Evolutionary conservation across 495 filamentous ascomycete genomes (phyloP), one percentile per base, ranked within the genome.

Genomic region (Bryoglossum gracile): DNA sequence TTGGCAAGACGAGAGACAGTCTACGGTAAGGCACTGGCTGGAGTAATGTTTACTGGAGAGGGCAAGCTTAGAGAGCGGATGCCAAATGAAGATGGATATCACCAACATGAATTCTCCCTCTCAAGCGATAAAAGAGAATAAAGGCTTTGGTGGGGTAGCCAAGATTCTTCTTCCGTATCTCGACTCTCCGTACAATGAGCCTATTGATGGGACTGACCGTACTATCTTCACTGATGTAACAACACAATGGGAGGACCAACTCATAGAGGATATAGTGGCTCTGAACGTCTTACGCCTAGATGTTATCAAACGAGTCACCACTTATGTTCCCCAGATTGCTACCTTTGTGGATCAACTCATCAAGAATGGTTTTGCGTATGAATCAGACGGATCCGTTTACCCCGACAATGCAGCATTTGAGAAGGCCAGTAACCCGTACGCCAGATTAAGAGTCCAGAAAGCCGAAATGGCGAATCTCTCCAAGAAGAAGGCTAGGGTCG

Each of bases 61-160:
- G 75, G 74, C 14, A 72, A 70, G 43, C 69, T 78, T 19, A 67
- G 79, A 6, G 87, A 94, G 74, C 76, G 37, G 80, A 84, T 48
- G 84, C 94, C 2, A 97, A 96, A 66, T 87, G 43, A 95, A 94
- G 61, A 95, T 95, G 89, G 89, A 95, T 56, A 77, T 95, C 46
- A 84, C 78, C 60, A 94, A 87, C 2, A 80, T 82, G 45, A 69
- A 74, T 16, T 70, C 78, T 0, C 82, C 85, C 1, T 73, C 79
- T 10, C 59, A 66, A 36, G 78, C 77, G 8, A 72, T 89, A 24
- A 61, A 62, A 63, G 62, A 69, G 52, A 43, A 65, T 42, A 55
- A 66, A 35, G 50, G 69, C 1, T 67, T 71, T 61, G 56, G 70
- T 26, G 65, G 68, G 16, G 73, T 76, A 6, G 78, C 82, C 32